phyloP scores from a whole-genome alignment of 805 yeast genomes.

The Myxozyma udenii region DNA sequence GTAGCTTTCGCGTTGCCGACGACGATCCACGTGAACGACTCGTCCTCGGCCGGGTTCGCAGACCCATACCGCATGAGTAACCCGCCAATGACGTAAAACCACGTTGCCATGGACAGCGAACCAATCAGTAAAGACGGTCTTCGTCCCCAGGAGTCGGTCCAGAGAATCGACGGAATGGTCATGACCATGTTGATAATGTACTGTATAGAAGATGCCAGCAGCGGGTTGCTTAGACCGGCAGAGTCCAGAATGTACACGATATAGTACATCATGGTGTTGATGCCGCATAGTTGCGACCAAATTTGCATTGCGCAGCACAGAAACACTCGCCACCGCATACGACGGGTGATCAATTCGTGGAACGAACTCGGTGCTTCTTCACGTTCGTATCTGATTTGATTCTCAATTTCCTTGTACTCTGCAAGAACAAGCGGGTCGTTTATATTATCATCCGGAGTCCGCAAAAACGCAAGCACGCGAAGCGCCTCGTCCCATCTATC shows the following conservation, averaged over 20 bases:
- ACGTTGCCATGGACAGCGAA: constrained; percentile 58
- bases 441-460: constrained; percentile 32
- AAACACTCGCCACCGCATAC: constrained; percentile 31
- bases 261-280: constrained; percentile 49
- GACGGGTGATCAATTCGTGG: constrained; percentile 16
- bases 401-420: constrained; percentile 29
- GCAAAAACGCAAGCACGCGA: constrained; percentile 51
- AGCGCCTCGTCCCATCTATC: constrained; percentile 56
- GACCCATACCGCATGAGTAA: constrained; percentile 51
- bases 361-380: constrained; percentile 16
- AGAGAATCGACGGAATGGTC: constrained; percentile 54
- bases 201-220: constrained; percentile 45
- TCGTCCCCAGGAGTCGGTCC: constrained; percentile 63
- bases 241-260: constrained; percentile 47
- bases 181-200: constrained; percentile 49
- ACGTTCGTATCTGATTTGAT: constrained; percentile 26
- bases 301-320: constrained; percentile 39
- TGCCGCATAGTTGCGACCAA: constrained; percentile 43
- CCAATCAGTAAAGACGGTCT: constrained; percentile 61
- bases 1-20: constrained; percentile 54
- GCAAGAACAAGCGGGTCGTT: constrained; percentile 30
- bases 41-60: constrained; percentile 44
- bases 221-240: constrained; percentile 50
- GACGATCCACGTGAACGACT: constrained; percentile 43
- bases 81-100: constrained; percentile 65